Conservation (phyloP, 2,329 filamentous ascomycete species). For the Alternaria gansuensis region DNA sequence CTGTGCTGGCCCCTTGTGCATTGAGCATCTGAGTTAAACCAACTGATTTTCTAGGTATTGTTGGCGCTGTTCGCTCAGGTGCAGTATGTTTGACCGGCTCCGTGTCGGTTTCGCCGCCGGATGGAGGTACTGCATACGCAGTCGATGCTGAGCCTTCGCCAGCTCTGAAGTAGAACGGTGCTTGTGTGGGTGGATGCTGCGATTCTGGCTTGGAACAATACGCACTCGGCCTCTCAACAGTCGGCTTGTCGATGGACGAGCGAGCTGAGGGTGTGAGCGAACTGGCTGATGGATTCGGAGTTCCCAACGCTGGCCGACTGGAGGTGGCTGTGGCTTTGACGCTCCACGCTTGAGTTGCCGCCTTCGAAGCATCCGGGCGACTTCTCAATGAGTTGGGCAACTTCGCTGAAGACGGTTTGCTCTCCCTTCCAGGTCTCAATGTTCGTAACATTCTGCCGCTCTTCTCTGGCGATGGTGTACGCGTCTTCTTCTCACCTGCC, state of each 20-base stretch:
- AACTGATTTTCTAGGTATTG: constrained; percentile 36
- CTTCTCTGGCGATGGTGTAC: constrained; percentile 70
- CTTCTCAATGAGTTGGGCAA: constrained; percentile 57
- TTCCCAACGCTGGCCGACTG: constrained; percentile 26
- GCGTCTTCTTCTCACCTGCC: constrained; percentile 57
- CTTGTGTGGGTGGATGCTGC: constrained; percentile 24
- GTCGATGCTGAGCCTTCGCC: constrained; percentile 30
- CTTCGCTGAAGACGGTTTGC: constrained; percentile 57
- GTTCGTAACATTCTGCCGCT: constrained; percentile 67
- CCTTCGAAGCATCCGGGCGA: constrained; percentile 66
- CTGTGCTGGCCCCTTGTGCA: constrained; percentile 21
- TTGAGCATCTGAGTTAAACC: constrained; percentile 22
- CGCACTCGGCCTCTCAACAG: constrained; percentile 30
- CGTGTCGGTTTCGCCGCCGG: constrained; percentile 20
- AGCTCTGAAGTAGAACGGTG: constrained; percentile 40
- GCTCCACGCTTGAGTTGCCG: constrained; percentile 70
- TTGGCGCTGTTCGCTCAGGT: constrained; percentile 23
- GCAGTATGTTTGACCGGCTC: constrained; percentile 25
- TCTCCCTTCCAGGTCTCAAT: constrained; percentile 58
- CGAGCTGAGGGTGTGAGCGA: constrained; percentile 35
- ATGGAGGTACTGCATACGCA: constrained; percentile 29
- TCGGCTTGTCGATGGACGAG: constrained; percentile 43
- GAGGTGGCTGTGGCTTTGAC: constrained; percentile 41
- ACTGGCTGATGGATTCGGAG: constrained; percentile 29
- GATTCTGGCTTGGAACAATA: constrained; percentile 23